Evolutionary conservation across 2,329 filamentous ascomycete genomes (phyloP).

Genomic region (Trichophyton equinum): DNA sequence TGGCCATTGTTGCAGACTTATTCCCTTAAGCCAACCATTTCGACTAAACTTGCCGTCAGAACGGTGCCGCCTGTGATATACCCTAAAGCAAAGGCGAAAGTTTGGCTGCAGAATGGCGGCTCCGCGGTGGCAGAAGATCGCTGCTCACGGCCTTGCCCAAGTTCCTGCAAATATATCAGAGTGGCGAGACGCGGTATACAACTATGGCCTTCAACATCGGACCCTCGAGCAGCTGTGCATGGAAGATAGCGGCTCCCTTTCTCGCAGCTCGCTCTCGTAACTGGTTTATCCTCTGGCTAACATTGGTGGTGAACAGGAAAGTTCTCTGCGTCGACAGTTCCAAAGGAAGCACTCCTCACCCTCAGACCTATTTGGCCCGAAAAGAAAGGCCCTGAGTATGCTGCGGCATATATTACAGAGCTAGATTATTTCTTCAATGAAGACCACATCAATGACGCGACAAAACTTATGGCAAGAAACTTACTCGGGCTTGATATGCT

Average conservation of each 20-base stretch:
- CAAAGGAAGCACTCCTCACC: conserved; percentile 13
- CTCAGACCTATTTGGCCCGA: conserved; percentile 11
- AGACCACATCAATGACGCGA: conserved; percentile 2
- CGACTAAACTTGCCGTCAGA: too few relatives aligned
- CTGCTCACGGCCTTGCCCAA: conserved; percentile 6
- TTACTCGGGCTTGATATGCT: conserved; percentile 11
- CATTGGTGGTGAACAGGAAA: conserved; percentile 1
- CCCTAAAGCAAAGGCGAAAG: neutral
- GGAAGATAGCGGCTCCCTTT: conserved; percentile 2
- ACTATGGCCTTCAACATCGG: conserved; percentile 6
- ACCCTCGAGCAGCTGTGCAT: conserved; percentile 5
- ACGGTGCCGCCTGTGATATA: neutral
- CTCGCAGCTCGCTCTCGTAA: neutral
- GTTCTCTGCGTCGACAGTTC: conserved; percentile 11
- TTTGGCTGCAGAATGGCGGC: conserved; percentile 7
- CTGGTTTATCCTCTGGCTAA: too few relatives aligned
- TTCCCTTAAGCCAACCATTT: too few relatives aligned
- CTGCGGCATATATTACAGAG: conserved; percentile 8
- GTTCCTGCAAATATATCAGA: conserved; percentile 9
- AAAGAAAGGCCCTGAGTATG: conserved; percentile 5
- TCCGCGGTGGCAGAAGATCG: too few relatives aligned
- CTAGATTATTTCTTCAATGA: conserved; percentile 11
- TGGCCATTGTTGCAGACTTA: too few relatives aligned
- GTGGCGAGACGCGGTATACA: conserved; percentile 9
- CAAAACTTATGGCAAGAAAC: neutral